Evolutionary conservation across 202 grass and related monocot species (phyloP).

Genomic region (Miscanthus sacchariflorus): DNA sequence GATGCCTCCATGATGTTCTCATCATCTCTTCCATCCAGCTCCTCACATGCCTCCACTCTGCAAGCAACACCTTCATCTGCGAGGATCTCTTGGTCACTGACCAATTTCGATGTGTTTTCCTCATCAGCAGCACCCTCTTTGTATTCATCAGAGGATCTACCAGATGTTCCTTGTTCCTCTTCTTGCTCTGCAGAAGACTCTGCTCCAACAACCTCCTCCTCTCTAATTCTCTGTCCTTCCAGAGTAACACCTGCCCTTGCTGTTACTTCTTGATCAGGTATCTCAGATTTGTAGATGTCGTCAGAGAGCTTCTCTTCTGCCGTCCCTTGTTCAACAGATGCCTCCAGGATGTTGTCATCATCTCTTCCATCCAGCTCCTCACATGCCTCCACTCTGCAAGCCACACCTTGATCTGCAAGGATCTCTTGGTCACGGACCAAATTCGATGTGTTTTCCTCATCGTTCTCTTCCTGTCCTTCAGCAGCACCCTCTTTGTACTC

Average conservation of each 20-base stretch:
- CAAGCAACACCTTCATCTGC: constrained; percentile 1
- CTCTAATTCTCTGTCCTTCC: not conserved
- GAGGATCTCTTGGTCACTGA: not conserved
- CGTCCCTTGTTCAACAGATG: constrained; percentile 29
- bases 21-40: constrained; percentile 13
- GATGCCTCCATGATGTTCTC: constrained; percentile 40
- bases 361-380: constrained; percentile 15
- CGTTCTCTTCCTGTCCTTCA: too few relatives aligned
- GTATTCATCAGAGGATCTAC: not conserved
- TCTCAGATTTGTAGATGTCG: not conserved
- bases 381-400: constrained; percentile 11
- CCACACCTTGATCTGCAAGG: not conserved
- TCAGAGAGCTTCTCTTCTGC: constrained; percentile 32
- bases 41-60: constrained; percentile 7
- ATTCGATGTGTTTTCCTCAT: constrained; percentile 24
- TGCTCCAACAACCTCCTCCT: too few relatives aligned
- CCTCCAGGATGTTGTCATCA: constrained; percentile 34
- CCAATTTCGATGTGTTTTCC: not conserved
- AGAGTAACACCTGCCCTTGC: not conserved
- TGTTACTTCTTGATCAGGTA: constrained; percentile 29
- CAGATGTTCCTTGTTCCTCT: not conserved
- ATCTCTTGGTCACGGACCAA: not conserved
- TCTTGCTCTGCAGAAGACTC: too few relatives aligned
- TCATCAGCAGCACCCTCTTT: constrained; percentile 17
- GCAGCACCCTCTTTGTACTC: not conserved